Evolutionary conservation across 768 basidiomycete genomes (phyloP).

Genomic region (Russula virescens): DNA sequence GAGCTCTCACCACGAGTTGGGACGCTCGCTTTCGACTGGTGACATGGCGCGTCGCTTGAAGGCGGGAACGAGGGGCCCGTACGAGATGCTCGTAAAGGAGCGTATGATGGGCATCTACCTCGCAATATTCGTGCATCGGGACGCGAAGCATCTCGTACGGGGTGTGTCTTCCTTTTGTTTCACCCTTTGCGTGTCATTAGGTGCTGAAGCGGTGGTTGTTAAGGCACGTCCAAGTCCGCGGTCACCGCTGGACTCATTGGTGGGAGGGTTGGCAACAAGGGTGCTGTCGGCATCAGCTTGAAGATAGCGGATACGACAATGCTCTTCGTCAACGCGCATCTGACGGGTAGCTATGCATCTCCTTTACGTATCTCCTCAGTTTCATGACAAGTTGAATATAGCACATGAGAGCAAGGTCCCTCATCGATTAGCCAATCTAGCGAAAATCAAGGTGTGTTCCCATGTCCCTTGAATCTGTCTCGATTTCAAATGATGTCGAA

Average conservation of each 20-base stretch:
- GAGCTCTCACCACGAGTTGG: constrained; percentile 29
- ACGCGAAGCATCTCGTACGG: constrained; percentile 56
- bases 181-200: neutral
- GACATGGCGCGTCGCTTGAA: constrained; percentile 41
- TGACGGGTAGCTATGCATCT: constrained; percentile 52
- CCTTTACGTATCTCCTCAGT: neutral
- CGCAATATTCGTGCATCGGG: constrained; percentile 68
- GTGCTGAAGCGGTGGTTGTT: constrained; percentile 11
- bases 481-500: neutral
- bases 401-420: constrained; percentile 73
- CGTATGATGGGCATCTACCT: constrained; percentile 87
- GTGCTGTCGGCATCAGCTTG: constrained; percentile 86
- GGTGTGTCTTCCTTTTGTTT: constrained; percentile 35
- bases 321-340: constrained; percentile 86
- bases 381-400: constrained; percentile 27
- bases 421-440: constrained; percentile 77
- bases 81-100: constrained; percentile 81
- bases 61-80: constrained; percentile 58
- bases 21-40: constrained; percentile 28
- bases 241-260: constrained; percentile 89
- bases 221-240: constrained; percentile 70
- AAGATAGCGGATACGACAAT: constrained; percentile 78
- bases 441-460: constrained; percentile 73
- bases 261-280: constrained; percentile 88
- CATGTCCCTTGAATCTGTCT: neutral